Percentiles rank a stretch among this genome's conserved stretches.
These are phyloP conservation scores for Selenicereus undatus DNA, from an alignment of 148 eudicot genomes.

Conservation along the genomic window DNA sequence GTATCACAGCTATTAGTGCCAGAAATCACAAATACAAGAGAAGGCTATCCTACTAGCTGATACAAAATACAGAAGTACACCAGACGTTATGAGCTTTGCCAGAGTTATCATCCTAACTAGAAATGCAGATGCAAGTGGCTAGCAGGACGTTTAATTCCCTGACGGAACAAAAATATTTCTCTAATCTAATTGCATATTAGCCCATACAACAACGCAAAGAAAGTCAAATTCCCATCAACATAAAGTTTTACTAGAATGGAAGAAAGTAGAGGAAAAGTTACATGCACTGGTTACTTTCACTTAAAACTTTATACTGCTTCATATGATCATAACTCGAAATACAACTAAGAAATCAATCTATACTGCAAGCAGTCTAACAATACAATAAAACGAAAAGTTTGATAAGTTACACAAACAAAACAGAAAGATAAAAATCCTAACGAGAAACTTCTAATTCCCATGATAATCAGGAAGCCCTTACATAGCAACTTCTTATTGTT, in stretches of 20 bases:
- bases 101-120: neutral
- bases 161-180: too few relatives aligned
- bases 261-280: too few relatives aligned
- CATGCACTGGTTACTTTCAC: too few relatives aligned
- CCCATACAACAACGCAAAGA: too few relatives aligned
- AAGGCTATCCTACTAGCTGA: neutral
- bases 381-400: neutral
- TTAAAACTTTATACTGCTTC: neutral
- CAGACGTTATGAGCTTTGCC: constrained; percentile 1
- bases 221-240: too few relatives aligned
- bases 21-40: neutral
- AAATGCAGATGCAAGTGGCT: neutral
- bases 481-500: too few relatives aligned
- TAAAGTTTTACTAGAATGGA: too few relatives aligned
- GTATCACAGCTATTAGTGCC: neutral
- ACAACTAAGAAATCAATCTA: neutral
- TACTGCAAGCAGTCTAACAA: neutral
- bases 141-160: neutral
- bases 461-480: neutral
- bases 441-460: neutral
- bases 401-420: too few relatives aligned
- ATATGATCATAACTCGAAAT: neutral
- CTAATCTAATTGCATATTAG: too few relatives aligned
- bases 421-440: too few relatives aligned
- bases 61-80: neutral